Evolutionary conservation across 345 rosid species (phyloP), one percentile per base, ranked within the genome.

Genomic region (Turritis glabra): DNA sequence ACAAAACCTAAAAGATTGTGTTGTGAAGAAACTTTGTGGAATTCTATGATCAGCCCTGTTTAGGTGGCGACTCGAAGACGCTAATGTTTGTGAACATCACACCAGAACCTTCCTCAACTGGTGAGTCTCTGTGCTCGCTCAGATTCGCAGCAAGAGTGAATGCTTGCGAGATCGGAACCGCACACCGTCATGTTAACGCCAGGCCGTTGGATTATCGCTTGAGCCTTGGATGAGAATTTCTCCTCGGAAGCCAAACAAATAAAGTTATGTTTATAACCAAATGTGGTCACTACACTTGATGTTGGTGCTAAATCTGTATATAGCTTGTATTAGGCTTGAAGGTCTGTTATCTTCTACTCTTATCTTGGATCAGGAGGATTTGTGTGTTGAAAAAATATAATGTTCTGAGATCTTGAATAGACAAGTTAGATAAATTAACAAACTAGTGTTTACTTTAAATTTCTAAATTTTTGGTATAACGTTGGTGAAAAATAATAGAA

Each of bases 161-260:
- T 74, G 91, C 98, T n/a, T 96, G 99, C 33, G 99, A 96, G 81
- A 96, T 96, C 18, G 99, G 99, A 54, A 86, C 88, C 21, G 97
- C 99, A 14, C 83, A 97, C 27, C 96, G 99, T 27, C 89, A 90
- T 59, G 84, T 82, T 50, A 82, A 78, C 56, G 43, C 51, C 25
- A 78, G 81, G 68, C 72, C 82, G 37, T 67, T 81, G 9, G 99
- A 92, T 41, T 80, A 84, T 65, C 96, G 97, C 46, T 71, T 90
- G 78, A 95, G 96, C 83, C 85, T 81, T 19, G 95, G 96, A 56
- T 91, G 81, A 88, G 76, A 15, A 3, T 38, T 37, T 35, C 53
- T 35, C 30, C 29, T 55, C 51, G 0, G 19, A 47, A 26, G 33
- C 71, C 35, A 55, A 8, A n/a, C 6, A 23, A 32, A 59, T 14